Evolutionary conservation across 2,329 filamentous ascomycete species (phyloP).

Genomic region (Botrytis pseudocinerea): DNA sequence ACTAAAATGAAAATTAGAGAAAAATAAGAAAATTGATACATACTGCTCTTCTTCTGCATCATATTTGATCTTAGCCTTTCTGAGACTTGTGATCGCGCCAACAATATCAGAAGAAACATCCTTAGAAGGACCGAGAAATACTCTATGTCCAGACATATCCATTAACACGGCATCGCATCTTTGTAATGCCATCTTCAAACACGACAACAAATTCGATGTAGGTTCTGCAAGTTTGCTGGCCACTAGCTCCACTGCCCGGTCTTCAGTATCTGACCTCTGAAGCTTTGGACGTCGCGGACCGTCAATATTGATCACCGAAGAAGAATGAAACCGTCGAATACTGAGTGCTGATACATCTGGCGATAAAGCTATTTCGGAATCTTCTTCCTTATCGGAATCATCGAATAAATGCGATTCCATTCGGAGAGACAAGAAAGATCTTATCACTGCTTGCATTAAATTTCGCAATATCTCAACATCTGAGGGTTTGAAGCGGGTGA

Average conservation of each 20-base stretch:
- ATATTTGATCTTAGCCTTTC: conserved; percentile 48
- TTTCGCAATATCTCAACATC: conserved; percentile 55
- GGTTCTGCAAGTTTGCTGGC: conserved; percentile 47
- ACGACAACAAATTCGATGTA: conserved; percentile 48
- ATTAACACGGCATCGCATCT: conserved; percentile 55
- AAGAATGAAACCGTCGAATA: conserved; percentile 17
- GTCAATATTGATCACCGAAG: conserved; percentile 42
- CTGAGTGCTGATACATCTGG: conserved; percentile 6
- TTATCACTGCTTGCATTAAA: conserved; percentile 55
- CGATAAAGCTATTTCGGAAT: conserved; percentile 15
- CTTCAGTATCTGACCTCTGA: conserved; percentile 35
- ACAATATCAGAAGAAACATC: conserved; percentile 48
- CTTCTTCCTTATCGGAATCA: conserved; percentile 27
- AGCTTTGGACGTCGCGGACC: conserved; percentile 34
- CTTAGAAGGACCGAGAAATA: conserved; percentile 48
- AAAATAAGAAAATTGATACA: background rate
- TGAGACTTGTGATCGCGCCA: conserved; percentile 45
- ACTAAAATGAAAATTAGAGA: background rate
- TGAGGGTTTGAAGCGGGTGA: conserved; percentile 53
- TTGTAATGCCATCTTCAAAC: conserved; percentile 48
- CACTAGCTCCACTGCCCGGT: conserved; percentile 40
- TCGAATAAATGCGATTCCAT: conserved; percentile 51
- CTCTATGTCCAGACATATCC: conserved; percentile 53
- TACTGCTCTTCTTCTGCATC: conserved; percentile 47
- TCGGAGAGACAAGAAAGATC: conserved; percentile 54